These are phyloP conservation scores for Dittrichia graveolens DNA, from an alignment of 129 eudicot genomes.

Conservation along the genomic window DNA sequence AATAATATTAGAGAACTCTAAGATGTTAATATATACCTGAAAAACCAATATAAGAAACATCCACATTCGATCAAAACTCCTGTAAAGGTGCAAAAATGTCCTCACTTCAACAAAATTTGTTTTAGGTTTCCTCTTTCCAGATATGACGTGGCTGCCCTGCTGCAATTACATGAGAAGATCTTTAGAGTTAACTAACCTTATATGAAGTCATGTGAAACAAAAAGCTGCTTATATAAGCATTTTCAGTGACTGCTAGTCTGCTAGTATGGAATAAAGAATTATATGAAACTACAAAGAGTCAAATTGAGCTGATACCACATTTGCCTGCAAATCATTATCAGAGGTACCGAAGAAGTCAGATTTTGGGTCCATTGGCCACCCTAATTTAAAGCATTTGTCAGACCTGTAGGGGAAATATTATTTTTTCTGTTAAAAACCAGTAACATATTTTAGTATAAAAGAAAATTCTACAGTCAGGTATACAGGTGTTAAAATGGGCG, in stretches of 20 bases:
- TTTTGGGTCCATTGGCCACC: slow-evolving; percentile 91
- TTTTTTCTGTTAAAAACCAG: slow-evolving; percentile 20
- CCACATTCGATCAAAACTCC: slow-evolving; percentile 99
- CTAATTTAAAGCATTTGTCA: slow-evolving; percentile 75
- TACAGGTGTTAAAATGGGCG: not conserved
- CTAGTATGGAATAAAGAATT: not conserved
- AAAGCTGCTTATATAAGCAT: slow-evolving; percentile 21
- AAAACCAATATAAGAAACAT: slow-evolving; percentile 74
- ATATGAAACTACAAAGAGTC: slow-evolving; percentile 19
- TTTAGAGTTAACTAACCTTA: slow-evolving; percentile 7
- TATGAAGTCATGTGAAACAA: slow-evolving; percentile 18
- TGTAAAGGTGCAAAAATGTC: slow-evolving; percentile 84
- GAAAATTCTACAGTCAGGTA: slow-evolving; percentile 7
- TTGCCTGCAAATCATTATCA: slow-evolving; percentile 43
- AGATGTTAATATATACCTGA: slow-evolving; percentile 58
- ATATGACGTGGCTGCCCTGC: slow-evolving; percentile 51
- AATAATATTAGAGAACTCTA: slow-evolving; percentile 11
- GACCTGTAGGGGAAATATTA: slow-evolving; percentile 55
- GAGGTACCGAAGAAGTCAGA: slow-evolving; percentile 82
- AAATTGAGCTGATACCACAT: slow-evolving; percentile 39
- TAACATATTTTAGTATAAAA: slow-evolving; percentile 4
- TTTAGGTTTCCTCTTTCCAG: slow-evolving; percentile 82
- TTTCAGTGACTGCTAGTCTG: slow-evolving; percentile 15
- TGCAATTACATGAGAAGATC: slow-evolving; percentile 36
- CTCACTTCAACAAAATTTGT: slow-evolving; percentile 96